Conservation (phyloP, 352 stramenopile genomes). For the Pythium plurisporium region DNA sequence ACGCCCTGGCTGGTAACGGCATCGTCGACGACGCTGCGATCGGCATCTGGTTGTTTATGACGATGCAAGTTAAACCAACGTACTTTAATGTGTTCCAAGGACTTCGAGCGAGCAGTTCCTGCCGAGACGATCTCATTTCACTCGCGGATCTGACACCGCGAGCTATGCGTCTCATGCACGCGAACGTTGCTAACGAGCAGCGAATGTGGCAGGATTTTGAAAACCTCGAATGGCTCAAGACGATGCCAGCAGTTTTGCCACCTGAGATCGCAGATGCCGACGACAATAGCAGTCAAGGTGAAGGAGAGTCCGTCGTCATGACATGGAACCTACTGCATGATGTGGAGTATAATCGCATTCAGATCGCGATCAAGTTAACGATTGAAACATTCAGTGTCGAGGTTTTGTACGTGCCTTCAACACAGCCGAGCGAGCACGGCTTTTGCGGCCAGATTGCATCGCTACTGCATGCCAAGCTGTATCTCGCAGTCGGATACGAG, state of each 20-base stretch:
- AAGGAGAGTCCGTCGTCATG: background rate
- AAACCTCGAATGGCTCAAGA: background rate
- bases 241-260: background rate
- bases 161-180: background rate
- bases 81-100: constrained; percentile 36
- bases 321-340: background rate
- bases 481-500: background rate
- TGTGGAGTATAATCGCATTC: background rate
- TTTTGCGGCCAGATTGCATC: background rate
- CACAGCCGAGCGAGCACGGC: background rate
- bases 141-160: constrained; percentile 35
- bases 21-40: constrained; percentile 44
- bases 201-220: background rate
- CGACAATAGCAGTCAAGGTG: background rate
- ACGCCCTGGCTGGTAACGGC: constrained; percentile 3
- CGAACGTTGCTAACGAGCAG: background rate
- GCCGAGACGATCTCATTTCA: constrained; percentile 24
- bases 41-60: constrained; percentile 36
- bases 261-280: too few species aligned
- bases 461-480: background rate
- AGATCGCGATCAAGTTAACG: background rate
- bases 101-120: constrained; percentile 8
- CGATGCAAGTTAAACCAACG: constrained; percentile 29
- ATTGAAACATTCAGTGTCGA: background rate
- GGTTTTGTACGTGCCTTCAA: background rate